Evolutionary conservation across 805 yeast species (phyloP), one percentile per base, ranked within the genome.

Genomic region (Metschnikowia baotianmanensis): DNA sequence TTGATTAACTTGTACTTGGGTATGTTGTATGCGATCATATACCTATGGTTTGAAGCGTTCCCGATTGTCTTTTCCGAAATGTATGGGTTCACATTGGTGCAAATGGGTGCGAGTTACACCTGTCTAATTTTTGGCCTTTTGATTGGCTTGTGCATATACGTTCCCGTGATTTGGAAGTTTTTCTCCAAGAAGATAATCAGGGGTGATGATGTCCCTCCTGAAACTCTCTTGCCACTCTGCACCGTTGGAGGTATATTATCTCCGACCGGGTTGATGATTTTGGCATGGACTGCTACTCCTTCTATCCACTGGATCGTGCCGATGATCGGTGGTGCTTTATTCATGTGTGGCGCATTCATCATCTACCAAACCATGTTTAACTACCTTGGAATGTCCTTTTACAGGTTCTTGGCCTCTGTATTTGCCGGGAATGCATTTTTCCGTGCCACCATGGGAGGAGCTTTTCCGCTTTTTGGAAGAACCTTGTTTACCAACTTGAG

Each of bases 21-120:
- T n/a, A 32, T 47, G n/a, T 30, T 42, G 20, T 47, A 45, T 32
- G 39, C 51, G 16, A 38, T 47, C 36, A 34, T 39, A 33, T 47
- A 45, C 40, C 29, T 42, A 35, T 47, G 48, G 48, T 45, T 47
- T 34, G 48, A 47, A 37, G 51, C 47, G 2, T 47, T 47, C 43
- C 51, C 51, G 13, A 42, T 47, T 18, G 45, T 47, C 11, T 47
- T 42, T 21, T 17, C 13, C 25, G 45, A 45, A 22, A 31, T 37
- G 34, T 37, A 47, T 25, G 28, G 36, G 23, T 45, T 47, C 33
- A 38, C 51, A 5, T 22, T 45, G 34, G 40, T 44, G 10, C 40
- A 36, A 12, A 31, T 36, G 42, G 51, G 51, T 28, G 43, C 41
- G 5, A 36, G 45, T 13, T 47, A 36, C 22, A 20, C 35, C 5